Evolutionary conservation across 495 filamentous ascomycete species (phyloP).

Genomic region (Neurospora africana): DNA sequence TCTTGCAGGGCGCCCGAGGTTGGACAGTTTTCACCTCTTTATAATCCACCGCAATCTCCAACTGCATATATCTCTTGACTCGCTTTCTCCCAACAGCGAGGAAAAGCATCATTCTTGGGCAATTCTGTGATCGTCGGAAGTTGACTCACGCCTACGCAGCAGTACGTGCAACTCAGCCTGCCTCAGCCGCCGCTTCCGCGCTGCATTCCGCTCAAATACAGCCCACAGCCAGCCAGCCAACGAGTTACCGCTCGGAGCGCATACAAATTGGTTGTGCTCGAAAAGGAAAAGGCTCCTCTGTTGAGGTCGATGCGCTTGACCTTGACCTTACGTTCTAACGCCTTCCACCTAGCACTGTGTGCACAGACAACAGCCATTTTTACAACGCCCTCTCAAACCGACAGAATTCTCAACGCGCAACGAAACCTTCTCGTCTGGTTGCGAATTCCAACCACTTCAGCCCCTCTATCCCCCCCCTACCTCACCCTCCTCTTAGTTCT

Average conservation of each 20-base stretch:
- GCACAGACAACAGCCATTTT: background rate
- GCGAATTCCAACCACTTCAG: background rate
- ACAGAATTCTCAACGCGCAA: background rate
- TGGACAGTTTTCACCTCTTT: background rate
- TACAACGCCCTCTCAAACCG: background rate
- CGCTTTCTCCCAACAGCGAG: background rate
- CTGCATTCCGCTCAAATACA: background rate
- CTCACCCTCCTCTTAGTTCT: background rate
- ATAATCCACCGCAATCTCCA: background rate
- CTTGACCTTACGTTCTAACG: background rate
- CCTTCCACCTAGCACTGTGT: background rate
- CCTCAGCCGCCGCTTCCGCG: background rate
- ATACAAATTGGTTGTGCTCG: background rate
- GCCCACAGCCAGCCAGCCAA: background rate
- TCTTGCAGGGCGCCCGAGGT: background rate
- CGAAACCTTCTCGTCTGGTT: background rate
- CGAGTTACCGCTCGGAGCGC: background rate
- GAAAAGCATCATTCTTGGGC: background rate
- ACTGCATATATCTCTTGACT: background rate
- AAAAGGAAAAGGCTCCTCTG: background rate
- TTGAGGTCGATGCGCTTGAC: background rate
- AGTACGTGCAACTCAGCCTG: background rate
- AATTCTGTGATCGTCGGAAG: background rate
- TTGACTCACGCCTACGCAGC: background rate
- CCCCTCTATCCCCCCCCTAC: background rate